Percentiles rank a stretch among this genome's conserved stretches.
These are phyloP conservation scores for Thyridium curvatum DNA, from an alignment of 2,329 filamentous ascomycete species.

Conservation along the genomic window DNA sequence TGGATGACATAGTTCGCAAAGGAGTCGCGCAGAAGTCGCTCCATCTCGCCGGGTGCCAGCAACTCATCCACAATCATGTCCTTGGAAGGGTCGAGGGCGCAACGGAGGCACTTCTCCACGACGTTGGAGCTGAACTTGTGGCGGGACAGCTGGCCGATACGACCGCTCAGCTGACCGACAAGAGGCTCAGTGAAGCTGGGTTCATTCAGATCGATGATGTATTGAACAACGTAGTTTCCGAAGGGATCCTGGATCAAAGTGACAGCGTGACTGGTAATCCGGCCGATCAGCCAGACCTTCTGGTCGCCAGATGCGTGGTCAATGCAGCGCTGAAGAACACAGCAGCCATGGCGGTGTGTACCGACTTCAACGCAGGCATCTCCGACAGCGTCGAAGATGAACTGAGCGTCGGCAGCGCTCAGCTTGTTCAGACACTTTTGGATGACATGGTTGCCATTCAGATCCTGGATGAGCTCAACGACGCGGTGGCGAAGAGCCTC, in stretches of 20 bases:
- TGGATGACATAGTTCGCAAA: slow-evolving; percentile 98
- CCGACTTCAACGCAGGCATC: slow-evolving; percentile 82
- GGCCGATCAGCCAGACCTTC: slow-evolving; percentile 76
- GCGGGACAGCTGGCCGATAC: slow-evolving; percentile 68
- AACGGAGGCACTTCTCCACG: slow-evolving; percentile 92
- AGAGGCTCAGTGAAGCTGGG: slow-evolving; percentile 82
- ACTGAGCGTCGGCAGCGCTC: slow-evolving; percentile 75
- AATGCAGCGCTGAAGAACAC: slow-evolving; percentile 95
- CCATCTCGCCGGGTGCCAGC: slow-evolving; percentile 66
- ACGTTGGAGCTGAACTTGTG: slow-evolving; percentile 99
- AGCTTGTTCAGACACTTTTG: slow-evolving; percentile 98
- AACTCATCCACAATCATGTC: slow-evolving; percentile 84
- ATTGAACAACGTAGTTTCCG: slow-evolving; percentile 98
- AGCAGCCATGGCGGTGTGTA: slow-evolving; percentile 96
- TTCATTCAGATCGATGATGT: slow-evolving; percentile 93
- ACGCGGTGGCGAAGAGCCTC: slow-evolving; percentile 76
- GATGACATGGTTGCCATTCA: slow-evolving; percentile 98
- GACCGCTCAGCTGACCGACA: slow-evolving; percentile 70
- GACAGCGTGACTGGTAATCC: slow-evolving; percentile 86
- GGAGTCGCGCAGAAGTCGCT: slow-evolving; percentile 82
- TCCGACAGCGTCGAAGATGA: slow-evolving; percentile 95
- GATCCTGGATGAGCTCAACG: slow-evolving; percentile 90
- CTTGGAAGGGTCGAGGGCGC: slow-evolving; percentile 67
- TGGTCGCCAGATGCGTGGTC: slow-evolving; percentile 90
- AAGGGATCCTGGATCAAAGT: slow-evolving; percentile 92